phyloP scores from a whole-genome alignment of 1,284 basidiomycete species.

The Irpex rosettiformis region DNA sequence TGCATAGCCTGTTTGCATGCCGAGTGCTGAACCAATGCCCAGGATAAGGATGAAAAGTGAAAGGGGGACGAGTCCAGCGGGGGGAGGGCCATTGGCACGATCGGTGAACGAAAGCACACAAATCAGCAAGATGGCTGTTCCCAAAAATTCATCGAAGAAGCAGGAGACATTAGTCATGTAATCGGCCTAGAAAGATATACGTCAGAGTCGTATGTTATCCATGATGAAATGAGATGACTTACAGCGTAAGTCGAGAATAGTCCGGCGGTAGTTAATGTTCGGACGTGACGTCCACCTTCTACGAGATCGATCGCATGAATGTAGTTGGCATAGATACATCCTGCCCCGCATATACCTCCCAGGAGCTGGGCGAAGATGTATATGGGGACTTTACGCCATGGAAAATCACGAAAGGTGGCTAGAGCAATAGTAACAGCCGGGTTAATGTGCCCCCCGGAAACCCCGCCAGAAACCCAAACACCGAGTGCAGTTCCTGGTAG shows the following conservation, averaged over 20 bases:
- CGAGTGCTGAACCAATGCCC: conserved; percentile 50
- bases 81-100: conserved; percentile 43
- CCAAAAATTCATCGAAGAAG: conserved; percentile 68
- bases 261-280: conserved; percentile 63
- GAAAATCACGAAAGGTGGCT: conserved; percentile 70
- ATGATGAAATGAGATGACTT: conserved; percentile 23
- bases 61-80: conserved; percentile 49
- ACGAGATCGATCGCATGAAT: conserved; percentile 68
- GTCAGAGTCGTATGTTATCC: neutral
- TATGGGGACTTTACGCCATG: conserved; percentile 72
- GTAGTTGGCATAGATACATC: conserved; percentile 73
- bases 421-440: conserved; percentile 76
- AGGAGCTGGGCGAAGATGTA: conserved; percentile 71
- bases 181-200: conserved; percentile 35
- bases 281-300: conserved; percentile 57
- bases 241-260: conserved; percentile 74
- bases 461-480: conserved; percentile 61
- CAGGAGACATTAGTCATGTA: conserved; percentile 56
- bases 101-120: conserved; percentile 42
- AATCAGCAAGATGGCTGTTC: conserved; percentile 52
- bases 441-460: conserved; percentile 78
- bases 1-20: conserved; percentile 48
- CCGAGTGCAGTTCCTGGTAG: conserved; percentile 51
- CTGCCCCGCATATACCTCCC: conserved; percentile 70
- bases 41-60: conserved; percentile 53